Percentiles rank a stretch among this genome's conserved stretches.
phyloP scores from a whole-genome alignment of 345 rosid species.

The Syzygium aromaticum region DNA sequence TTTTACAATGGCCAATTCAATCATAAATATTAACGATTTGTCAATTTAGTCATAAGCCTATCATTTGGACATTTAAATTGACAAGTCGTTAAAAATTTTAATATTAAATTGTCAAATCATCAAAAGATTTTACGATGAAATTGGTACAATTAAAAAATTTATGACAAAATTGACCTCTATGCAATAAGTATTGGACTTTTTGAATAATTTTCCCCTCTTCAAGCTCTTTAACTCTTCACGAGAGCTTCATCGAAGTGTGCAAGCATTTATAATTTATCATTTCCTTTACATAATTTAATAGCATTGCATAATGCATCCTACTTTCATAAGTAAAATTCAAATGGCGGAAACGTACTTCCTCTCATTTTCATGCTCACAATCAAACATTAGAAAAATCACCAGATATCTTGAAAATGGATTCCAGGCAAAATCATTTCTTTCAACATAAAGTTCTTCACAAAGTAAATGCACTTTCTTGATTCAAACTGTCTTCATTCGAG shows the following conservation, averaged over 20 bases:
- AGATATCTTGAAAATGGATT: neutral
- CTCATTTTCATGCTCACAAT: neutral
- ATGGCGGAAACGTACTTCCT: rapidly evolving
- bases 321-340: neutral
- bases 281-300: neutral
- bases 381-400: rapidly evolving
- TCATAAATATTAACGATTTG: too few species aligned
- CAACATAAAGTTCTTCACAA: neutral
- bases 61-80: too few species aligned
- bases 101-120: too few species aligned
- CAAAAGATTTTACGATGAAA: too few species aligned
- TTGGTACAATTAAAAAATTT: too few species aligned
- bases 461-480: neutral
- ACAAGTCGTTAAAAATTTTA: too few species aligned
- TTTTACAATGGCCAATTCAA: too few species aligned
- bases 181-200: too few species aligned
- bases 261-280: neutral
- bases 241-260: neutral
- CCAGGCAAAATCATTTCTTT: neutral
- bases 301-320: neutral
- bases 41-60: too few species aligned
- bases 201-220: too few species aligned
- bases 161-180: too few species aligned
- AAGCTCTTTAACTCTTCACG: neutral
- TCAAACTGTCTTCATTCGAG: neutral